phyloP scores from a whole-genome alignment of 2,329 filamentous ascomycete species.

The Colletotrichum godetiae region DNA sequence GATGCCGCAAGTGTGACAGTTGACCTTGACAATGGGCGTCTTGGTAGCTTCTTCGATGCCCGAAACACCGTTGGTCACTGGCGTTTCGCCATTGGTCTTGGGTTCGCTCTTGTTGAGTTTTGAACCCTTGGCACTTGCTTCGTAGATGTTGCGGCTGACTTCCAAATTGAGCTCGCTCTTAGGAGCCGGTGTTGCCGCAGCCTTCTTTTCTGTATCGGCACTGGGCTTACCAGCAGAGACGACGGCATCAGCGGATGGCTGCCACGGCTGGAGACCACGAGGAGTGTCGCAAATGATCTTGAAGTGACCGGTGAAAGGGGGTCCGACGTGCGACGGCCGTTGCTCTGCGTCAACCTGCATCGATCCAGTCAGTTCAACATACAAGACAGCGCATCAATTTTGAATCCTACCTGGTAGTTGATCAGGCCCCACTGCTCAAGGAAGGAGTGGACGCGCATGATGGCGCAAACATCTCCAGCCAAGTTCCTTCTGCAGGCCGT shows the following conservation, averaged over 20 bases:
- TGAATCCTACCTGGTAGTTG: constrained; percentile 86
- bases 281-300: constrained; percentile 96
- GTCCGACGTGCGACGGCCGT: constrained; percentile 92
- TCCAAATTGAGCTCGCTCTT: constrained; percentile 93
- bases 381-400: neutral
- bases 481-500: constrained; percentile 95
- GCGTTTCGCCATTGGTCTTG: constrained; percentile 81
- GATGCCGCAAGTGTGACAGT: constrained; percentile 92
- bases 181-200: constrained; percentile 70
- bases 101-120: constrained; percentile 77
- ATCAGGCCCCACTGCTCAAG: constrained; percentile 98
- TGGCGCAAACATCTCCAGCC: constrained; percentile 97
- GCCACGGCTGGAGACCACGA: constrained; percentile 92
- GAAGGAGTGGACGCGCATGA: constrained; percentile 98
- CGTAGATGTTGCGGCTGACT: constrained; percentile 94
- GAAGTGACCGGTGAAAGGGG: constrained; percentile 98
- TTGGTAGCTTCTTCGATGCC: constrained; percentile 72
- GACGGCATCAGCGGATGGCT: constrained; percentile 83
- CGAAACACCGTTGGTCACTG: constrained; percentile 72
- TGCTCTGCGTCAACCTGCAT: constrained; percentile 92
- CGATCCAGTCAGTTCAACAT: neutral
- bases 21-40: constrained; percentile 74
- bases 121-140: constrained; percentile 82
- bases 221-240: constrained; percentile 71
- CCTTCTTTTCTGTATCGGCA: constrained; percentile 78